Evolutionary conservation across 176 grass and related monocot species (phyloP).

Genomic region (barley (Hordeum vulgare)): MorexV3_pseudomolecules_assembly NC_058519.1:457979125-457979624

Average conservation of each 20-base stretch:
- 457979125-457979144: constrained; percentile 93
- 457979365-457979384: neutral
- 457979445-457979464: neutral
- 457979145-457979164: constrained; percentile 33
- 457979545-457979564: neutral
- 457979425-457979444: constrained; percentile 13
- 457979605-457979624: neutral
- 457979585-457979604: constrained; percentile 7
- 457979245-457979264: neutral
- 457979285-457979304: neutral
- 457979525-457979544: neutral
- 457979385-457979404: neutral
- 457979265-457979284: neutral
- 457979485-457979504: neutral
- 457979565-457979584: too few species aligned
- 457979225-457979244: neutral
- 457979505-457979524: constrained; percentile 3
- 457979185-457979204: constrained; percentile 7
- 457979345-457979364: neutral
- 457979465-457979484: neutral
- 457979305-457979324: neutral
- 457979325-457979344: neutral
- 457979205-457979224: neutral
- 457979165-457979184: constrained; percentile 3
- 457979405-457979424: neutral